Conservation (phyloP, 2,329 filamentous ascomycete genomes). For the Gremmenia infestans region DNA sequence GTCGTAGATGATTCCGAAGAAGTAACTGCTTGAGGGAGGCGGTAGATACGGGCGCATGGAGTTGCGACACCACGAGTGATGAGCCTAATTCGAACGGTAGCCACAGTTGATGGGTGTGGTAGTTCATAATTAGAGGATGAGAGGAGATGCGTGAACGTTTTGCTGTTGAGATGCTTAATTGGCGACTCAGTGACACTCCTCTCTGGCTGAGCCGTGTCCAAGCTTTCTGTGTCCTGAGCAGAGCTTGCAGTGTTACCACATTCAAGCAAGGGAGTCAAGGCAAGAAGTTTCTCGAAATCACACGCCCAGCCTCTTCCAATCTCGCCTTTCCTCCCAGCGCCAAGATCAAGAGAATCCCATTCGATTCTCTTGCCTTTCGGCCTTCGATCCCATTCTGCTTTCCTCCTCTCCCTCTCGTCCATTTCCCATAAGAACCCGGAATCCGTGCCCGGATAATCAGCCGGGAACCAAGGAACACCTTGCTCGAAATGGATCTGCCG, state of each 20-base stretch:
- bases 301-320: conserved; percentile 77
- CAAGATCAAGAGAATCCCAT: conserved; percentile 71
- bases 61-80: conserved; percentile 64
- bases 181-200: conserved; percentile 1
- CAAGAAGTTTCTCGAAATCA: conserved; percentile 60
- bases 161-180: conserved; percentile 16
- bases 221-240: conserved; percentile 6
- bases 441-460: conserved; percentile 73
- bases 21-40: conserved; percentile 53
- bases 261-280: conserved; percentile 1
- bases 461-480: conserved; percentile 76
- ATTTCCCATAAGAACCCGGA: conserved; percentile 77
- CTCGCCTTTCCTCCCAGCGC: conserved; percentile 71
- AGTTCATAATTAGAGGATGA: conserved; percentile 17
- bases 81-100: conserved; percentile 64
- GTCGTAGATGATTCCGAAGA: conserved; percentile 28
- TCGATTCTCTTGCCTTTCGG: conserved; percentile 78
- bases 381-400: conserved; percentile 64
- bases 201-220: not conserved
- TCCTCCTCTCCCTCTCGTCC: conserved; percentile 54
- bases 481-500: conserved; percentile 80
- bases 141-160: conserved; percentile 21
- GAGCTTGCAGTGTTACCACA: conserved; percentile 3
- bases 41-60: conserved; percentile 77
- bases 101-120: conserved; percentile 37